Percentiles rank a stretch among this genome's conserved stretches.
Conservation (phyloP, 305 asterid genomes). For the Fraxinus angustifolia region DNA sequence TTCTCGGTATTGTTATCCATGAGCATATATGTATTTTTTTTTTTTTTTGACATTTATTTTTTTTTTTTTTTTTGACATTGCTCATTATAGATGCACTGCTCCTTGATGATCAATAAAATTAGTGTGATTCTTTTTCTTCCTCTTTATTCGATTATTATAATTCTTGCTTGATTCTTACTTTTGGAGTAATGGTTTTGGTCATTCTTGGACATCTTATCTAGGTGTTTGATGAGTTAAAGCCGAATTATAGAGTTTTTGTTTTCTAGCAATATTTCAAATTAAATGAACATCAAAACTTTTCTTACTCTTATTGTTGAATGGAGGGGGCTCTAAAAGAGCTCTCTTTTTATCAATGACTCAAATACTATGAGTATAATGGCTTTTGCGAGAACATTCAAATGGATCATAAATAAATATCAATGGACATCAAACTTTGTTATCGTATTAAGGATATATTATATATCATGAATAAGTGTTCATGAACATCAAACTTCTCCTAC, state of each 20-base stretch:
- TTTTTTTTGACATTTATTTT: not conserved
- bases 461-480: not conserved
- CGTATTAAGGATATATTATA: not conserved
- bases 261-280: not conserved
- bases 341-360: not conserved
- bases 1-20: not conserved
- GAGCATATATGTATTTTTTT: not conserved
- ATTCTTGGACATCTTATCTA: not conserved
- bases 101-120: not conserved
- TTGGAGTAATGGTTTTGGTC: not conserved
- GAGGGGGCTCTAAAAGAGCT: not conserved
- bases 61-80: not conserved
- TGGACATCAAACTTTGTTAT: not conserved
- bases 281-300: not conserved
- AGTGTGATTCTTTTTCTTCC: not conserved
- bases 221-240: not conserved
- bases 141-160: not conserved
- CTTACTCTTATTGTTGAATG: not conserved
- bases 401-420: not conserved
- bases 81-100: not conserved
- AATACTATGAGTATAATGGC: not conserved
- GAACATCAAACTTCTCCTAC: not conserved
- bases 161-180: not conserved
- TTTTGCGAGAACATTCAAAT: not conserved
- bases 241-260: not conserved